These are phyloP conservation scores for Phalaenopsis equestris DNA, from an alignment of 106 monocot genomes.

Conservation along the genomic window DNA sequence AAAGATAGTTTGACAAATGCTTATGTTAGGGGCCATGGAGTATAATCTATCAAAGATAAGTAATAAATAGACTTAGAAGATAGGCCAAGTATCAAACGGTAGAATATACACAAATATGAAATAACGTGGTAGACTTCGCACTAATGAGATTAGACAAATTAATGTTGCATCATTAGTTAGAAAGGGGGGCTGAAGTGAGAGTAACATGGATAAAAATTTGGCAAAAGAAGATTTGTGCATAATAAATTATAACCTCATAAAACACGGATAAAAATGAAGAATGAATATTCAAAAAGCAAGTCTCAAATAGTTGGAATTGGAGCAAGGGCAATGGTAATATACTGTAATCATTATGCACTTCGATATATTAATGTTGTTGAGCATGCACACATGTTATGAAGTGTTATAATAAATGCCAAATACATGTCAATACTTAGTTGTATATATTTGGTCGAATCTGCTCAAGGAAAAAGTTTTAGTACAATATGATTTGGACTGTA, in stretches of 20 bases:
- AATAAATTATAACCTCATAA: not conserved
- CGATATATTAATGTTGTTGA: not conserved
- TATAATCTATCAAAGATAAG: not conserved
- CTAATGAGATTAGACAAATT: not conserved
- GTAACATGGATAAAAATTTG: not conserved
- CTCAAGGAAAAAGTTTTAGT: too few species aligned
- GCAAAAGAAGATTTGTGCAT: not conserved
- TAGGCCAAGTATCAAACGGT: not conserved
- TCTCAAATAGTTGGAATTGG: not conserved
- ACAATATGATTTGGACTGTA: not conserved
- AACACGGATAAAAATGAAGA: not conserved
- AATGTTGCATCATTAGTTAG: not conserved
- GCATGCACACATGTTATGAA: not conserved
- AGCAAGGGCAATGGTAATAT: not conserved
- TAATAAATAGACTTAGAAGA: not conserved
- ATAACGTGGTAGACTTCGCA: too few species aligned
- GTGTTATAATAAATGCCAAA: not conserved
- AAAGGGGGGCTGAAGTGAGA: not conserved
- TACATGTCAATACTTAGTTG: not conserved
- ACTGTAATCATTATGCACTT: not conserved
- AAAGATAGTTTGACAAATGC: too few species aligned
- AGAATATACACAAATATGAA: not conserved
- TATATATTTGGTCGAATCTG: too few species aligned
- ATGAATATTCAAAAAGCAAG: not conserved
- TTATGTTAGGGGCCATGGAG: too few species aligned